Evolutionary conservation across 2,329 filamentous ascomycete species (phyloP).

Genomic region (Exophiala bonariae): DNA sequence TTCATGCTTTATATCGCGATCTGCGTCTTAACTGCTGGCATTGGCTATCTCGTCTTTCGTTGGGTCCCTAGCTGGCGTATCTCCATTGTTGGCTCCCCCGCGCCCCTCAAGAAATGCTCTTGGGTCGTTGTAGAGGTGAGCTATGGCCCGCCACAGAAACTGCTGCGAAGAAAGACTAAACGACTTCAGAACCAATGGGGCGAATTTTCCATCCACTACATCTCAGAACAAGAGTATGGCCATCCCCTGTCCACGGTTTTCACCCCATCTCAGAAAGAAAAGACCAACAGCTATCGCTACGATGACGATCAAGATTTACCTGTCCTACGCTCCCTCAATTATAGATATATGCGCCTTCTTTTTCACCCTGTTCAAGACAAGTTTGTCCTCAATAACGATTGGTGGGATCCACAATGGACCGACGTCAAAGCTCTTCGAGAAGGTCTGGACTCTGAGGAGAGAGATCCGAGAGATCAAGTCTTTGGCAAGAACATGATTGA

Average conservation of each 20-base stretch:
- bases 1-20: conserved; percentile 68
- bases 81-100: conserved; percentile 67
- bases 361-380: conserved; percentile 88
- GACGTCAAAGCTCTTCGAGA: conserved; percentile 71
- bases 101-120: conserved; percentile 70
- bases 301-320: conserved; percentile 74
- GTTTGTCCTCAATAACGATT: conserved; percentile 81
- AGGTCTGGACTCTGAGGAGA: conserved; percentile 87
- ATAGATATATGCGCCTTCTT: conserved; percentile 90
- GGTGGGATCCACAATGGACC: conserved; percentile 92
- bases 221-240: conserved; percentile 61
- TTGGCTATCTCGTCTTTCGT: conserved; percentile 80
- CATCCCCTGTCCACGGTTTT: conserved; percentile 64
- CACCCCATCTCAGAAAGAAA: conserved; percentile 52
- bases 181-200: conserved; percentile 81
- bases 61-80: conserved; percentile 92
- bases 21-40: conserved; percentile 70
- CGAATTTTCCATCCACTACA: conserved; percentile 76
- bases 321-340: conserved; percentile 77
- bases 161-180: conserved; percentile 32
- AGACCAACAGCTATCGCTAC: conserved; percentile 66
- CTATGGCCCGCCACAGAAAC: conserved; percentile 25
- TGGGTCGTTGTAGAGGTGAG: conserved; percentile 89
- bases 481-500: conserved; percentile 92
- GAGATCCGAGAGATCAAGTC: conserved; percentile 75